phyloP scores from a whole-genome alignment of 805 yeast genomes.

The Sungouiozyma intestinalis region DNA sequence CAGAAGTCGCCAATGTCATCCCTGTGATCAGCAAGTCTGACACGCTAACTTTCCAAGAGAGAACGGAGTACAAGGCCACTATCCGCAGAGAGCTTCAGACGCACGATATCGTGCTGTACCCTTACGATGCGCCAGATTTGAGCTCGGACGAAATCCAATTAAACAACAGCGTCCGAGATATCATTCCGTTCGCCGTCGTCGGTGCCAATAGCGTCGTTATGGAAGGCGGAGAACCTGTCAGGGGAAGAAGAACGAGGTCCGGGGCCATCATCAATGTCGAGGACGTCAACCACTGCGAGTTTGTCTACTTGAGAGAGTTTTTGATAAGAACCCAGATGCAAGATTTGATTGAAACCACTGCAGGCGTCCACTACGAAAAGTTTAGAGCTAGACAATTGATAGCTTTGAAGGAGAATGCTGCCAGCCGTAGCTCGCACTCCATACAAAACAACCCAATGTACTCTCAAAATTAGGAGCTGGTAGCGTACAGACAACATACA shows the following conservation, averaged over 20 bases:
- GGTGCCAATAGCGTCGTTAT: constrained; percentile 77
- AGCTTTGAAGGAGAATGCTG: constrained; percentile 86
- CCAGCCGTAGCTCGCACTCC: constrained; percentile 28
- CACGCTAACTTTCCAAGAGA: constrained; percentile 76
- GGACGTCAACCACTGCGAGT: constrained; percentile 92
- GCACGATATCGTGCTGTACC: constrained; percentile 71
- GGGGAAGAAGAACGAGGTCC: constrained; percentile 91
- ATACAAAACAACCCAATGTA: constrained; percentile 13
- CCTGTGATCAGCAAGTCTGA: constrained; percentile 95
- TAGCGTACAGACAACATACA: too few relatives aligned
- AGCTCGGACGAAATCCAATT: constrained; percentile 64
- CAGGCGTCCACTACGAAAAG: constrained; percentile 78
- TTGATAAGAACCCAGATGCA: constrained; percentile 91
- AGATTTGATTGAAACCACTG: constrained; percentile 89
- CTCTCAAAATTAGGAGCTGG: constrained; percentile 1
- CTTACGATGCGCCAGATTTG: constrained; percentile 56
- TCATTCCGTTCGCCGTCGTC: constrained; percentile 88
- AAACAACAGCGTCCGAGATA: constrained; percentile 60
- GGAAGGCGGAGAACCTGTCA: constrained; percentile 66
- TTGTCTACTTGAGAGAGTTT: constrained; percentile 86
- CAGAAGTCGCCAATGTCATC: constrained; percentile 86
- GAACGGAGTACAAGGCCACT: constrained; percentile 63
- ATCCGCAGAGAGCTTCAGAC: constrained; percentile 67
- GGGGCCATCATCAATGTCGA: constrained; percentile 79
- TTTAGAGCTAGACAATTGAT: constrained; percentile 91